Evolutionary conservation across 768 basidiomycete genomes (phyloP), one percentile per base, ranked within the genome.

Genomic region (Leccinum arenicola): DNA sequence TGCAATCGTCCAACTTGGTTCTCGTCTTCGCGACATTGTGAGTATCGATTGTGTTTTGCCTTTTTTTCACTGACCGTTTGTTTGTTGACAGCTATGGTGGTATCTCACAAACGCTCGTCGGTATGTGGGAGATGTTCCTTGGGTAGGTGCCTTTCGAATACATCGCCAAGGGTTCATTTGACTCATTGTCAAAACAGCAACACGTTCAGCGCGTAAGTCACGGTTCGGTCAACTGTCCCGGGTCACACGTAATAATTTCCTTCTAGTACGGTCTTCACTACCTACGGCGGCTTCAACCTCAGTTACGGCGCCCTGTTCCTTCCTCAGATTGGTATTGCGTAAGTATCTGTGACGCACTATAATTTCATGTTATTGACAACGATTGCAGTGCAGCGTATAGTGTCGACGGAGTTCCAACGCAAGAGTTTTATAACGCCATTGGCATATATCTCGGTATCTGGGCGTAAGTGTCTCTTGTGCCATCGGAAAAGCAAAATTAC

Each of bases 91-190:
- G 71, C 59, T 70, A 72, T 33, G 70, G 70, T 9, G 69, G 71
- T 47, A 72, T 72, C 51, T 64, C 68, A 17, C 70, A 70, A 52
- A 68, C 69, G 4, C 57, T 70, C 9, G 69, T 70, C 8, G 69
- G 70, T 43, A 68, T 72, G 69, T 72, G 71, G 69, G 69, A 72
- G 29, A 68, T 70, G 61, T 70, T 66, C 62, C 68, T 72, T 29
- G 69, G 69, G 69, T 65, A 54, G 53, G 70, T 51, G n/a, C 19
- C 15, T 3, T 49, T 45, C 23, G 54, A 43, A 14, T 23, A 48
- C 51, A 21, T 27, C 15, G 7, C 14, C 25, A 15, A 55, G 36
- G 40, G 51, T 49, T 47, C 11, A 25, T 45, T 53, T 67, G 50
- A 69, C 5, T 45, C 7, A 11, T 36, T 40, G 11, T 45, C 67